Conservation (phyloP, 345 rosid genomes). For the Populus davidiana region DNA sequence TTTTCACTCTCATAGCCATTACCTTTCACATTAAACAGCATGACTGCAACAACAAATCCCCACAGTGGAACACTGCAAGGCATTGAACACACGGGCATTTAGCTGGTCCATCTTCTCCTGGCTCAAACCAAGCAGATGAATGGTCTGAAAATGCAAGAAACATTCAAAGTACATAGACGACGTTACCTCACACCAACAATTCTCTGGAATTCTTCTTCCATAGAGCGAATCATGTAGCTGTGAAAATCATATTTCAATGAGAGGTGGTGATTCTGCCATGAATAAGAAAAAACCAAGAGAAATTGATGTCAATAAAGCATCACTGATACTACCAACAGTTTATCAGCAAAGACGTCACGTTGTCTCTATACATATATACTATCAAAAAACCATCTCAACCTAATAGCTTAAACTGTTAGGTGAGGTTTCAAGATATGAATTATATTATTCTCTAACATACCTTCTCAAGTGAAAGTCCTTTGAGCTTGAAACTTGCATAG, state of each 20-base stretch:
- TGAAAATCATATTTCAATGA: constrained; percentile 72
- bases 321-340: background rate
- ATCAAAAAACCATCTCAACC: no score
- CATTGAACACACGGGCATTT: constrained; percentile 12
- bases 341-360: background rate
- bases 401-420: no score
- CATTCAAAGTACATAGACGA: background rate
- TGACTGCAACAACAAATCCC: constrained; percentile 95
- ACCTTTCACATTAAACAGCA: constrained; percentile 94
- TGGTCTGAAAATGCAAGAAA: background rate
- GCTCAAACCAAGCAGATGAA: constrained; percentile 1
- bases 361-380: no score
- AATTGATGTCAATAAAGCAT: constrained; percentile 16
- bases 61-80: constrained; percentile 79
- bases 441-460: no score
- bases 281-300: constrained; percentile 9
- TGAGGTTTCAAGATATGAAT: no score
- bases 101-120: constrained; percentile 17
- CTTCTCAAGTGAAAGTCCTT: no score
- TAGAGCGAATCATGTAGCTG: constrained; percentile 93
- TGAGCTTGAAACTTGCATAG: no score
- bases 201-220: constrained; percentile 95
- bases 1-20: constrained; percentile 6
- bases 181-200: constrained; percentile 92
- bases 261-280: constrained; percentile 84